These are phyloP conservation scores for Eucalyptus tenuipes DNA, from an alignment of 345 rosid genomes.

Conservation along the genomic window DNA sequence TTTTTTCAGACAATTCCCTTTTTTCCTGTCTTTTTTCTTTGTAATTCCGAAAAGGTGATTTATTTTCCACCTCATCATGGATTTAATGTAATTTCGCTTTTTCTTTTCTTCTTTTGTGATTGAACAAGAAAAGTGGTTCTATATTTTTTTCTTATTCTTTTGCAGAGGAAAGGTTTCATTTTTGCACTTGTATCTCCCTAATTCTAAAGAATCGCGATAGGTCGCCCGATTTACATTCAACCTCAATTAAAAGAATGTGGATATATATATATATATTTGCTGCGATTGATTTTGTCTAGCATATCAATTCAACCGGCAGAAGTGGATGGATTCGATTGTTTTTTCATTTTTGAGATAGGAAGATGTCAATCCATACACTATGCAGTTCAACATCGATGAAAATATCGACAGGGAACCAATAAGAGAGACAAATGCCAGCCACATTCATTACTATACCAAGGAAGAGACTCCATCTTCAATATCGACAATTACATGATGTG, in stretches of 20 bases:
- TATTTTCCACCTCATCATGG: no score
- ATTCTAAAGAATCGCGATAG: neutral
- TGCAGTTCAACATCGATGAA: neutral
- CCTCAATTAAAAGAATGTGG: neutral
- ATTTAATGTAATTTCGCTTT: neutral
- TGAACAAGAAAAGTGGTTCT: neutral
- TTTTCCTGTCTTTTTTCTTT: no score
- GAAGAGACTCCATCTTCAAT: neutral
- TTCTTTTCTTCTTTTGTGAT: neutral
- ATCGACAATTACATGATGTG: neutral
- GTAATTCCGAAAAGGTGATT: no score
- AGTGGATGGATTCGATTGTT: neutral
- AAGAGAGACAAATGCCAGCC: neutral
- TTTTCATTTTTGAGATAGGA: neutral
- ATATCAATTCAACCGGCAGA: no score
- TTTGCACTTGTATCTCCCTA: neutral
- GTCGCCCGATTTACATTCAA: neutral
- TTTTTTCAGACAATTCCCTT: no score
- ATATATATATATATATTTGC: neutral
- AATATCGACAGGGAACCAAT: neutral
- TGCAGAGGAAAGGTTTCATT: neutral
- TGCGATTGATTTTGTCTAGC: neutral
- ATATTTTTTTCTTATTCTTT: neutral
- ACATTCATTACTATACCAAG: neutral
- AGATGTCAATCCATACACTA: neutral